These are phyloP conservation scores for Nyssa sinensis DNA, from an alignment of 148 eudicot species.

Conservation along the genomic window DNA sequence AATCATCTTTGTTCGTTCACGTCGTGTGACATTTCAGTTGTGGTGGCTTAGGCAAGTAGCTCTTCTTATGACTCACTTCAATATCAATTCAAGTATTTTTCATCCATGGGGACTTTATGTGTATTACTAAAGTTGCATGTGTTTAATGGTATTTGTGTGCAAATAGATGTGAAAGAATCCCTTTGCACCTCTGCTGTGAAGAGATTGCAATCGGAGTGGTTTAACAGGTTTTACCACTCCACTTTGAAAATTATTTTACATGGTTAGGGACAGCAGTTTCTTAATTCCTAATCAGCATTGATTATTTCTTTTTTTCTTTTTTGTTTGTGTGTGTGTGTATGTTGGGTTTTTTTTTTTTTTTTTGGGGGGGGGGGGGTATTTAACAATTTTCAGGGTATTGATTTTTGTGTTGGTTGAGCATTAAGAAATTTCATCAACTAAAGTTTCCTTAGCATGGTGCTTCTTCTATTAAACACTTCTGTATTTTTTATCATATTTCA, in stretches of 20 bases:
- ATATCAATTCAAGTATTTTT: not conserved
- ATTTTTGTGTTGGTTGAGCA: not conserved
- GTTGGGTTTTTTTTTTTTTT: too few relatives aligned
- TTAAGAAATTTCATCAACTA: not conserved
- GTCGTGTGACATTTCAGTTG: not conserved
- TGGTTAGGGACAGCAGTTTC: not conserved
- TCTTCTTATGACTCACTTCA: not conserved
- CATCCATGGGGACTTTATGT: not conserved
- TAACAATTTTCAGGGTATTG: not conserved
- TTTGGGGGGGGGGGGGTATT: too few relatives aligned
- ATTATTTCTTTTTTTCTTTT: too few relatives aligned
- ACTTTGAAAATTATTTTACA: not conserved
- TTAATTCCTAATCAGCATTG: not conserved
- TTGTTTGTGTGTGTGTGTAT: too few relatives aligned
- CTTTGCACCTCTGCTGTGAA: not conserved
- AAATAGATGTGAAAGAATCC: not conserved
- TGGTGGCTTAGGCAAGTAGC: not conserved
- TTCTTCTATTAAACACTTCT: not conserved
- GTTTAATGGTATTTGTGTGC: not conserved
- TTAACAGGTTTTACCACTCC: not conserved
- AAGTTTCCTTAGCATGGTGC: not conserved
- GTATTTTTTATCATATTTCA: too few relatives aligned
- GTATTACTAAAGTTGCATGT: not conserved
- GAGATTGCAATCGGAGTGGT: not conserved
- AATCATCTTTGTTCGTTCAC: not conserved